These are phyloP conservation scores for Lactarius indigo DNA, from an alignment of 768 basidiomycete species.

Conservation along the genomic window DNA sequence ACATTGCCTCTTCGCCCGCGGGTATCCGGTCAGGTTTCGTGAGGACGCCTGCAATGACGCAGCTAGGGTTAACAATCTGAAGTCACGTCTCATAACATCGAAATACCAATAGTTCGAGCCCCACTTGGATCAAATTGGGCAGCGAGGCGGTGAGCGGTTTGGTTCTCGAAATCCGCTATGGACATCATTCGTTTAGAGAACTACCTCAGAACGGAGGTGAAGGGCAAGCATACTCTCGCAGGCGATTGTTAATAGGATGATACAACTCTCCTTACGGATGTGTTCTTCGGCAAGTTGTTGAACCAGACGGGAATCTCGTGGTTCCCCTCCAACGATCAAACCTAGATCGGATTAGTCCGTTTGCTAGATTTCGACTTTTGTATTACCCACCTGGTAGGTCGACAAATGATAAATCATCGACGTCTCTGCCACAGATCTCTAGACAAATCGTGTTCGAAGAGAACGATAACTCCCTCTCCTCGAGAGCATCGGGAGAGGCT, in stretches of 20 bases:
- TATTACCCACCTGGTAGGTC: slow-evolving; percentile 39
- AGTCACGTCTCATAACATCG: not conserved
- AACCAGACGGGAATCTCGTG: slow-evolving; percentile 56
- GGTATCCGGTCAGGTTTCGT: slow-evolving; percentile 23
- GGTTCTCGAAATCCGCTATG: slow-evolving; percentile 79
- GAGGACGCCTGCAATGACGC: slow-evolving; percentile 13
- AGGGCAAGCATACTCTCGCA: slow-evolving; percentile 53
- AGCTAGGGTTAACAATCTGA: not conserved
- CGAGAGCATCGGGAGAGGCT: slow-evolving; percentile 31
- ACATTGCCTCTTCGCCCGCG: slow-evolving; percentile 17
- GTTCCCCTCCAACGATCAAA: slow-evolving; percentile 47
- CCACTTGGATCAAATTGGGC: slow-evolving; percentile 58
- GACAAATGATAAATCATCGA: slow-evolving; percentile 40
- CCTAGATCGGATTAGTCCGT: slow-evolving; percentile 34
- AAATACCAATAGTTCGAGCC: slow-evolving; percentile 65
- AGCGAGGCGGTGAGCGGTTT: slow-evolving; percentile 67
- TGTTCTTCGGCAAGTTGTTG: slow-evolving; percentile 54
- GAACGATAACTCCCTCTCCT: slow-evolving; percentile 31
- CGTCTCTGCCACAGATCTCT: slow-evolving; percentile 37
- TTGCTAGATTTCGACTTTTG: not conserved
- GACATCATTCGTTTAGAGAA: not conserved
- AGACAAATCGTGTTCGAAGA: slow-evolving; percentile 38
- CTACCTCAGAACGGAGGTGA: not conserved
- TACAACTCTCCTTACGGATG: slow-evolving; percentile 59
- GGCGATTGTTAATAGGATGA: slow-evolving; percentile 57